Evolutionary conservation across 2,329 filamentous ascomycete genomes (phyloP), one percentile per base, ranked within the genome.

Genomic region (Talaromyces islandicus): DNA sequence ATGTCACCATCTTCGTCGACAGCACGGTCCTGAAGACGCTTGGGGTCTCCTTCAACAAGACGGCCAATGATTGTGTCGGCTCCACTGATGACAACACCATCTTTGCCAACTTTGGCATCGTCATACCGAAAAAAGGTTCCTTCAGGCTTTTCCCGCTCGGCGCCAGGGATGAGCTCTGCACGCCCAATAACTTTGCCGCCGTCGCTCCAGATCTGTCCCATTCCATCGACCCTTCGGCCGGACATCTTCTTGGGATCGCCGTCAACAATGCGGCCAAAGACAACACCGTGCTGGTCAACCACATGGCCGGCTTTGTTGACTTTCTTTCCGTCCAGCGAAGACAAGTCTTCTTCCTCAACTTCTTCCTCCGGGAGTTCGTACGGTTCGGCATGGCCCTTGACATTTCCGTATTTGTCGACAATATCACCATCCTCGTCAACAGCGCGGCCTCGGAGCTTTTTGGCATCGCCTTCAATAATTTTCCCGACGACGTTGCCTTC

Each of bases 371-470:
- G 73, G 25, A 79, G 75, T 62, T 82, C 77, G 58, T 79, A 85
- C 4, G 81, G 82, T 68, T 84, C 82, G n/a, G 80, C 82, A 60
- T 82, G 81, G 32, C 83, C 83, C 73, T 84, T 84, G 65, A 83
- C 78, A 62, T 83, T 85, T 60, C 83, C 85, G 69, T 91, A 92
- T 72, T 86, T 87, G 78, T 94, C 91, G 59, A 89, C 80, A 32
- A 95, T 86, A 60, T 94, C 90, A 41, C 91, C 91, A 64, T 95
- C 90, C 63, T 91, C 87, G 60, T 94, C 91, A 19, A 94, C 90
- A 9, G 80, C 69, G 53, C 90, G 88, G 17, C 91, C 91, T 41
- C 87, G 84, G 0, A 95, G 82, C 56, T 81, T 78, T 81, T 91
- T 91, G 38, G 82, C 72, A 58, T 95, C 88, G 2, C 90, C 91